A percentile compares a stretch with the other conserved stretches of the same genome.
These are phyloP conservation scores for Suillus subaureus DNA, from an alignment of 768 basidiomycete genomes.

Conservation along the genomic window DNA sequence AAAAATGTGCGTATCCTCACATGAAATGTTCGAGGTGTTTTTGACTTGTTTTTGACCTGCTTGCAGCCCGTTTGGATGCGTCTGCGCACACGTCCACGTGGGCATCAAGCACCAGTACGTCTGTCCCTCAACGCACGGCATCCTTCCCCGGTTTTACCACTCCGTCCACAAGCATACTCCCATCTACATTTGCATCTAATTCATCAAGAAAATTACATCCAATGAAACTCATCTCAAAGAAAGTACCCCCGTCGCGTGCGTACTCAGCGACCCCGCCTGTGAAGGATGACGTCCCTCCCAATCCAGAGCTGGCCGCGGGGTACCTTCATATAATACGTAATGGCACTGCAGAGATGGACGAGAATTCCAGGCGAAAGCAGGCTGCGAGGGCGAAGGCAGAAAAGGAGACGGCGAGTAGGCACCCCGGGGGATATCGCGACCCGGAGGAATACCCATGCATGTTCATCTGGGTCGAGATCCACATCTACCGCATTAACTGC, in stretches of 20 bases:
- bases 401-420: conserved; percentile 15
- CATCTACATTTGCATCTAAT: neutral
- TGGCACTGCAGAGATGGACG: conserved; percentile 24
- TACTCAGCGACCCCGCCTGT: neutral
- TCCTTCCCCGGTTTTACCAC: neutral
- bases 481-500: neutral
- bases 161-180: neutral
- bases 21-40: neutral
- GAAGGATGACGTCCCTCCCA: neutral
- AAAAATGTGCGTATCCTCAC: neutral
- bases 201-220: neutral
- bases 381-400: conserved; percentile 14
- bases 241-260: neutral
- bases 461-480: neutral
- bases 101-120: conserved; percentile 1
- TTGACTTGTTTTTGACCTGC: neutral
- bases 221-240: conserved; percentile 4
- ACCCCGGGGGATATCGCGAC: neutral
- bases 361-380: conserved; percentile 31
- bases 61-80: neutral
- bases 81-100: neutral
- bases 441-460: neutral
- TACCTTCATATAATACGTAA: conserved; percentile 20
- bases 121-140: neutral
- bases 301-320: neutral